Conservation (phyloP, 257 asterid genomes). For the Ocimum tenuiflorum region DNA sequence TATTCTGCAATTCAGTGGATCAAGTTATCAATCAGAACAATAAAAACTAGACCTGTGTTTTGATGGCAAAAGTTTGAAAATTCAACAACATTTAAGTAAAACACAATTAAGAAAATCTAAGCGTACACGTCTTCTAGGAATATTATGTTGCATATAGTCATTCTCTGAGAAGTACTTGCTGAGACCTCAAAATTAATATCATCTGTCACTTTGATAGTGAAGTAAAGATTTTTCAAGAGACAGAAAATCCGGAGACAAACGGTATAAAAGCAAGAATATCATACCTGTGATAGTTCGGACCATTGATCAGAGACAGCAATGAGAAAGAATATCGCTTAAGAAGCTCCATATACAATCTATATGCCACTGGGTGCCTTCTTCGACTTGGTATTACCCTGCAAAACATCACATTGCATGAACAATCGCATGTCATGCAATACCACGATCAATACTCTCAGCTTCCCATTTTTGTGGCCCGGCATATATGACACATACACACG, state of each 20-base stretch:
- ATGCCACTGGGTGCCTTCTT: conserved; percentile 67
- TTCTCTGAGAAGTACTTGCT: background rate
- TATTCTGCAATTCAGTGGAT: conserved; percentile 56
- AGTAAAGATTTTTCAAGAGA: conserved; percentile 2
- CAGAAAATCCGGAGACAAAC: background rate
- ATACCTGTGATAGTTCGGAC: conserved; percentile 74
- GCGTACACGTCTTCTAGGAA: background rate
- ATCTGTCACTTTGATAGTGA: conserved; percentile 7
- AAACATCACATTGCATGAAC: conserved; percentile 5
- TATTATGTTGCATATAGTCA: background rate
- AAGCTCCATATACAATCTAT: conserved; percentile 85
- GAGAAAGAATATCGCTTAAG: conserved; percentile 71
- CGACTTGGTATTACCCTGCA: conserved; percentile 72
- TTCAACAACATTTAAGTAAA: conserved; percentile 10
- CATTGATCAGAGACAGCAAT: conserved; percentile 58
- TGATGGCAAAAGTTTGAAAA: background rate
- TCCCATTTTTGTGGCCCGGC: background rate
- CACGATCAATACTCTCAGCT: background rate
- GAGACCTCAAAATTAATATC: background rate
- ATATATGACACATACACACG: background rate
- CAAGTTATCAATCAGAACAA: conserved; percentile 15
- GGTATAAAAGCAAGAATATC: conserved; percentile 16
- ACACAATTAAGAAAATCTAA: background rate
- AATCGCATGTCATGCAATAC: background rate
- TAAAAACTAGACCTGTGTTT: background rate